Evolutionary conservation across 2,329 filamentous ascomycete genomes (phyloP).

Genomic region (Scedosporium minutisporum): DNA sequence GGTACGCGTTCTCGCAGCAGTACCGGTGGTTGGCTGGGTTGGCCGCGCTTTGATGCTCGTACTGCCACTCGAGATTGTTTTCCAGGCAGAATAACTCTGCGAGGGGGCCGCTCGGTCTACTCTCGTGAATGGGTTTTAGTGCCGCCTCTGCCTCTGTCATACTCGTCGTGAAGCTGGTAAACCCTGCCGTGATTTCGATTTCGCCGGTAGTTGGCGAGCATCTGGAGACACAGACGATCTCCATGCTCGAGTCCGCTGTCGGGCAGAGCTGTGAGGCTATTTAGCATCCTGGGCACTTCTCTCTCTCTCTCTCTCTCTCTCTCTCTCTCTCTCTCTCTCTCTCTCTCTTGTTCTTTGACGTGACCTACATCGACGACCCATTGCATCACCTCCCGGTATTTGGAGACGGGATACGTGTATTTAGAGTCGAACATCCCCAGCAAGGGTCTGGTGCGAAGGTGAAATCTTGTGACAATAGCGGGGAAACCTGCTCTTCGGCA

Average conservation of each 20-base stretch:
- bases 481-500: constrained; percentile 34
- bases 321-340: neutral
- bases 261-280: constrained; percentile 14
- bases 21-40: constrained; percentile 41
- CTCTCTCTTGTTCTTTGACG: neutral
- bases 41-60: constrained; percentile 30
- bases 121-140: constrained; percentile 11
- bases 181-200: constrained; percentile 11
- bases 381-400: constrained; percentile 33
- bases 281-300: neutral
- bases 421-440: constrained; percentile 22
- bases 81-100: constrained; percentile 26
- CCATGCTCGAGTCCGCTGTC: constrained; percentile 25
- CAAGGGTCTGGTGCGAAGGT: constrained; percentile 29
- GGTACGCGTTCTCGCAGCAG: constrained; percentile 39
- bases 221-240: constrained; percentile 23
- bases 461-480: constrained; percentile 39
- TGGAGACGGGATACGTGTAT: constrained; percentile 36
- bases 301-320: constrained; percentile 1
- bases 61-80: constrained; percentile 31
- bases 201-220: neutral
- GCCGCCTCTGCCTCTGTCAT: constrained; percentile 13
- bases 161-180: neutral
- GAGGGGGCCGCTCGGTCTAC: constrained; percentile 25
- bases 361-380: constrained; percentile 33